These are phyloP conservation scores for Cercophora samala DNA, from an alignment of 495 filamentous ascomycete genomes.

Conservation along the genomic window DNA sequence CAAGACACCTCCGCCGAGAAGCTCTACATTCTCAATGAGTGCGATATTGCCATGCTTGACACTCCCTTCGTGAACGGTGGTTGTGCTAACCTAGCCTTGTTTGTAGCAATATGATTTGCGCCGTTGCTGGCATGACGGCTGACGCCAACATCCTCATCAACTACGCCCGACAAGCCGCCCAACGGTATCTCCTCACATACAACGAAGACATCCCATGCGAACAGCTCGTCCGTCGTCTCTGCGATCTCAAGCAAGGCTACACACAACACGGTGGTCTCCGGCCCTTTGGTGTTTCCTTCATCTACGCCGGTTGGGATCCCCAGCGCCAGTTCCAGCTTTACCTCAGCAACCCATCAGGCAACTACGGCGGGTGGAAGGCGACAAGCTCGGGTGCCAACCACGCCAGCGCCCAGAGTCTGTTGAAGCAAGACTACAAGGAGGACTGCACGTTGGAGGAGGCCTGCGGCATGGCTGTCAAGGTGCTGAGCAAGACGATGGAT, in stretches of 20 bases:
- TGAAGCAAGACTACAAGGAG: constrained; percentile 99
- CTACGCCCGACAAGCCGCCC: constrained; percentile 93
- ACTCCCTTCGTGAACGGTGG: neutral
- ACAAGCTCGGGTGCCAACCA: constrained; percentile 98
- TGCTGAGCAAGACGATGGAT: constrained; percentile 99
- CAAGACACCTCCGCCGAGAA: constrained; percentile 99
- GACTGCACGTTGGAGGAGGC: constrained; percentile 94
- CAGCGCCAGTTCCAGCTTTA: constrained; percentile 97
- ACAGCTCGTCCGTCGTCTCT: constrained; percentile 93
- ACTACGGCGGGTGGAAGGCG: constrained; percentile 99
- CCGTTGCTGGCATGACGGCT: constrained; percentile 97
- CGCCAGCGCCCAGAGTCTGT: constrained; percentile 90
- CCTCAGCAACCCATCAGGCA: constrained; percentile 98
- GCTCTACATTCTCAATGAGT: constrained; percentile 99
- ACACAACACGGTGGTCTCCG: constrained; percentile 97
- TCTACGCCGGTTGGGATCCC: constrained; percentile 96
- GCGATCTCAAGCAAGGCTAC: constrained; percentile 99
- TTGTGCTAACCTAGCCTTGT: constrained; percentile 7
- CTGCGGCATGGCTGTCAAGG: constrained; percentile 96
- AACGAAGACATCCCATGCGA: constrained; percentile 99
- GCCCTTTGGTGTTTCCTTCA: constrained; percentile 98
- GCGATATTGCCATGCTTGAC: constrained; percentile 29
- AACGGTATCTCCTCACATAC: constrained; percentile 96
- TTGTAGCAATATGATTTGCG: constrained; percentile 97
- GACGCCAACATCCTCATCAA: constrained; percentile 99